phyloP scores from a whole-genome alignment of 768 basidiomycete genomes.

The Amanita phalloides region DNA sequence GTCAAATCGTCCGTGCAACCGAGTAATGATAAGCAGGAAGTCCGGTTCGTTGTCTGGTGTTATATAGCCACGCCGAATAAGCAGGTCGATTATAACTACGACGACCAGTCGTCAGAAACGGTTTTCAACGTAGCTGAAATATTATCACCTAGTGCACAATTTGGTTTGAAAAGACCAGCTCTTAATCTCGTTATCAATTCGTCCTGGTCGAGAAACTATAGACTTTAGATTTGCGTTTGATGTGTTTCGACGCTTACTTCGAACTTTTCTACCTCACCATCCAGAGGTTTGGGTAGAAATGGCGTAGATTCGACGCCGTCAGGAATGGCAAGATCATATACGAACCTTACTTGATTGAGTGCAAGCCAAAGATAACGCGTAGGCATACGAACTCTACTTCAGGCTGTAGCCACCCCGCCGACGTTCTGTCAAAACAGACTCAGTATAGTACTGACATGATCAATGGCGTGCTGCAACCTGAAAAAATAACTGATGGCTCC shows the following conservation, averaged over 20 bases:
- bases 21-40: constrained; percentile 65
- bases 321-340: constrained; percentile 77
- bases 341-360: constrained; percentile 39
- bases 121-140: background rate
- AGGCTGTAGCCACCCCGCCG: constrained; percentile 73
- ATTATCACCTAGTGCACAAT: constrained; percentile 68
- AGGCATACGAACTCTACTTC: constrained; percentile 51
- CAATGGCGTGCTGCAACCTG: constrained; percentile 27
- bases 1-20: constrained; percentile 64
- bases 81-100: constrained; percentile 77
- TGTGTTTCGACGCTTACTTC: constrained; percentile 35
- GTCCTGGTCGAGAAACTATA: constrained; percentile 55
- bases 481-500: constrained; percentile 81
- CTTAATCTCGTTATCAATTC: constrained; percentile 57
- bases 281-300: constrained; percentile 62
- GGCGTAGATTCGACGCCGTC: constrained; percentile 29
- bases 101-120: background rate
- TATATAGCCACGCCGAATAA: constrained; percentile 77
- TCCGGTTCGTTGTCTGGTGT: constrained; percentile 84
- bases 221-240: background rate
- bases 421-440: constrained; percentile 27
- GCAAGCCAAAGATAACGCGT: background rate
- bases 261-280: constrained; percentile 93
- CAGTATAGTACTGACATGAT: background rate
- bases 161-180: constrained; percentile 77